Percentiles rank a stretch among this genome's conserved stretches.
Evolutionary conservation across 1,139 yeast genomes (phyloP).

Genomic region (Saccharomycopsis phalli): DNA sequence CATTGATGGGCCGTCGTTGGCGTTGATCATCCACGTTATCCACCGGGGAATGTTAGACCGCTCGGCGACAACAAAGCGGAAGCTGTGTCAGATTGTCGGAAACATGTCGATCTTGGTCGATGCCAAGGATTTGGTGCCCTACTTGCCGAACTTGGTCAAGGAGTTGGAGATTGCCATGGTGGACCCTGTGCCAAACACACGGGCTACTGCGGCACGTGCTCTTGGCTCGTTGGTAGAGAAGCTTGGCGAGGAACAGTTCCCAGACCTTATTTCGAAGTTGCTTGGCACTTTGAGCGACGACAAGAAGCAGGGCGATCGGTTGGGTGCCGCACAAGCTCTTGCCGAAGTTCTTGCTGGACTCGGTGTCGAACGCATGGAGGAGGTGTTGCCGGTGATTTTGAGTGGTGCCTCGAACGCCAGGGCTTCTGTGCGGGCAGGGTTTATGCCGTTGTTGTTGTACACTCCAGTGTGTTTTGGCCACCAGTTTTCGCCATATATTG

Average conservation of each 20-base stretch:
- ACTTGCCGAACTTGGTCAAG: conserved; percentile 63
- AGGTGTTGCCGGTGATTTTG: conserved; percentile 71
- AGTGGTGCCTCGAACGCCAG: conserved; percentile 61
- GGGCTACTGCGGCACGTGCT: conserved; percentile 97
- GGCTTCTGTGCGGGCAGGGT: conserved; percentile 79
- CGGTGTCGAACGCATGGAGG: conserved; percentile 82
- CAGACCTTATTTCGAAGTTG: conserved; percentile 78
- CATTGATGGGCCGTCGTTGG: conserved; percentile 96
- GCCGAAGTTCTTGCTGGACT: conserved; percentile 91
- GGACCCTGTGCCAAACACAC: conserved; percentile 94
- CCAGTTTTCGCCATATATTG: conserved; percentile 83
- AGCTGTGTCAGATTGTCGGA: conserved; percentile 97
- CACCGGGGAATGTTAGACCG: conserved; percentile 94
- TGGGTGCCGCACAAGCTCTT: conserved; percentile 96
- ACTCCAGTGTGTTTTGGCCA: conserved; percentile 93
- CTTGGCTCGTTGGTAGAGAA: conserved; percentile 93
- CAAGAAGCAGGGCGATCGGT: conserved; percentile 78
- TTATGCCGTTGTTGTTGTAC: conserved; percentile 80
- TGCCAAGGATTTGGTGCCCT: conserved; percentile 75
- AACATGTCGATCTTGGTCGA: conserved; percentile 96
- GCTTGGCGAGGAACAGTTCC: conserved; percentile 93
- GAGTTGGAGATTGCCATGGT: conserved; percentile 94
- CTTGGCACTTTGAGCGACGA: conserved; percentile 73
- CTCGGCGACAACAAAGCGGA: conserved; percentile 83
- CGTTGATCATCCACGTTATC: conserved; percentile 86